A percentile compares a stretch with the other conserved stretches of the same genome.
Evolutionary conservation across 306 rosid genomes (phyloP).

Genomic region (Glycyrrhiza uralensis): DNA sequence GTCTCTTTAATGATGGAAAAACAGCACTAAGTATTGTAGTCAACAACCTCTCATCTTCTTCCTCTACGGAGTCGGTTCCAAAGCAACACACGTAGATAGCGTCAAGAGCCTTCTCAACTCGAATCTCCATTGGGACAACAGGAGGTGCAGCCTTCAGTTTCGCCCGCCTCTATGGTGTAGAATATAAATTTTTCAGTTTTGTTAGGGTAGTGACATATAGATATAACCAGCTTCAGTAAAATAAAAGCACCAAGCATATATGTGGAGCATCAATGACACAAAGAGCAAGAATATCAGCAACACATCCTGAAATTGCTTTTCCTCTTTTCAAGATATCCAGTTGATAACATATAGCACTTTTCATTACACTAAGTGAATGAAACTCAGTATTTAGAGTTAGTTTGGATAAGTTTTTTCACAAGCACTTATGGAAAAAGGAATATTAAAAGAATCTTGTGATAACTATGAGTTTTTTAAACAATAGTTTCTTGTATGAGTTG

Average conservation of each 20-base stretch:
- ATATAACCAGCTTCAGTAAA: not conserved
- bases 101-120: slow-evolving; percentile 79
- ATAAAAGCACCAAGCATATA: not conserved
- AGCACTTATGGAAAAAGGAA: no score
- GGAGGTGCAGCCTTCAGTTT: slow-evolving; percentile 51
- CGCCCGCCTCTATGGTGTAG: slow-evolving; percentile 58
- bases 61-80: slow-evolving; percentile 58
- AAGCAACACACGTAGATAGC: slow-evolving; percentile 82
- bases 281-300: not conserved
- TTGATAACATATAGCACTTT: not conserved
- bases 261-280: not conserved
- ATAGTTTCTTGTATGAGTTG: no score
- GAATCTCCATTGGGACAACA: slow-evolving; percentile 63
- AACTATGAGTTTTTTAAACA: no score
- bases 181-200: not conserved
- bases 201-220: not conserved
- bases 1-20: slow-evolving; percentile 54
- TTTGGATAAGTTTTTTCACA: no score
- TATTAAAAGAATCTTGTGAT: no score
- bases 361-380: not conserved
- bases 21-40: slow-evolving; percentile 56
- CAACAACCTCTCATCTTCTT: slow-evolving; percentile 60
- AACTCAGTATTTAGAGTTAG: no score
- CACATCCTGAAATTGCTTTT: not conserved
- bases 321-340: not conserved